Evolutionary conservation across 495 filamentous ascomycete genomes (phyloP), one percentile per base, ranked within the genome.

Genomic region (Zalerion maritima): DNA sequence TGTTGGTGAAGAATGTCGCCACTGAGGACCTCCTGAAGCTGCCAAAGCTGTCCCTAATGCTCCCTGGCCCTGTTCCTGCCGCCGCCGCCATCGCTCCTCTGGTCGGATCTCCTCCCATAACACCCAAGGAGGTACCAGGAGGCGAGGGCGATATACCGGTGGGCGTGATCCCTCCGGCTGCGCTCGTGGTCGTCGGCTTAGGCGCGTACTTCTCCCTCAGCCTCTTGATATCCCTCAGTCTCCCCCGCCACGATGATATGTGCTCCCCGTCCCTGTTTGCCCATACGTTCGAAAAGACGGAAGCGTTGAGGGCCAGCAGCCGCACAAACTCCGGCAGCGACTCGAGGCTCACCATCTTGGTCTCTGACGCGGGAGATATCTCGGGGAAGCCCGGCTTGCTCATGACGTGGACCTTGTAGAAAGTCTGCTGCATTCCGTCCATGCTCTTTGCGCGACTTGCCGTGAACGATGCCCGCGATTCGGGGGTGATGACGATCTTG

Each of bases 401-500:
- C 58, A 92, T 70, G 15, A 92, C 73, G 37, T 83, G 73, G 8
- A 99, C 84, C 37, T 69, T 74, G 55, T 82, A 94, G 49, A 78
- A 92, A 2, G 71, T 62, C 28, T 49, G 43, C 26, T 43, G 36
- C 32, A 37, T 35, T 34, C 37, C 41, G 33, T 50, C 49, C n/a
- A n/a, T n/a, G 10, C 34, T 48, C 20, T 35, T 31, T 11, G 47
- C 16, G 14, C 66, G 54, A 26, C 57, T 60, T 21, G 69, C 60
- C 7, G 73, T 53, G 46, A 76, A 78, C 6, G 67, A 65, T 15
- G 63, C 63, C 15, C 72, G 64, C 16, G 78, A 81, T 21, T 83
- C 81, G 0, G 91, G 91, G 2, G 79, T 81, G 46, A 99, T 84
- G 39, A 94, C 75, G 38, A 99, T 96, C 54, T 93, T 82, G 53